Evolutionary conservation across 192 early-diverging fungal genomes (phyloP), one percentile per base, ranked within the genome.

Genomic region (Entomortierella lignicola): DNA sequence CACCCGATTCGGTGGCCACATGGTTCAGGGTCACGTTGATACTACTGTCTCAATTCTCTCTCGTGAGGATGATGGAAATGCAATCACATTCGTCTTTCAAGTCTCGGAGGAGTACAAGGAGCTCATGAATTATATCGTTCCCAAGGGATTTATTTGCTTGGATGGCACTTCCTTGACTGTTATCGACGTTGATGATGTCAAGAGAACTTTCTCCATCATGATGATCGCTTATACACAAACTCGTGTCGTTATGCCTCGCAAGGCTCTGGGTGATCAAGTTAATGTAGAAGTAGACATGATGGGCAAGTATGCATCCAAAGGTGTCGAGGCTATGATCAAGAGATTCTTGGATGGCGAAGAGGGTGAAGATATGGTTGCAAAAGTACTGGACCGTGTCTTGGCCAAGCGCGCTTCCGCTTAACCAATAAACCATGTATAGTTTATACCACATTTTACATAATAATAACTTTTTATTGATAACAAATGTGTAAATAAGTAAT

Each of bases 271-370:
- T 2, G 88, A 89, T 56, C 81, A 80, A 60, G 94, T 98, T 60
- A 99, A 99, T 79, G 82, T 99, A 51, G 98, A 99, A 84, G 97
- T 98, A 2, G 98, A 99, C 72, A 96, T 97, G 91, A 86, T 99
- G 72, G 96, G 94, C 58, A 99, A 99, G 79, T 99, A 99, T 80
- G 88, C 86, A 48, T 84, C 85, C 59, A 87, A 84, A 54, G 82
- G 81, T 43, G 88, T 97, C 27, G 95, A 97, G 74, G 89, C 89
- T 61, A 89, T 94, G 47, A 89, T 95, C 21, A 82, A 86, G 72
- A 86, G 85, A 53, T 81, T 86, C 58, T 62, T 82, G 65, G 79
- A 74, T 61, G 84, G 32, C 12, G 81, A 68, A 62, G 82, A 74
- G 56, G 80, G 80, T 41, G 71, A 82, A 37, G 25, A 50, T 0